Evolutionary conservation across 2,329 filamentous ascomycete species (phyloP), one percentile per base, ranked within the genome.

Genomic region (Bretziella fagacearum): DNA sequence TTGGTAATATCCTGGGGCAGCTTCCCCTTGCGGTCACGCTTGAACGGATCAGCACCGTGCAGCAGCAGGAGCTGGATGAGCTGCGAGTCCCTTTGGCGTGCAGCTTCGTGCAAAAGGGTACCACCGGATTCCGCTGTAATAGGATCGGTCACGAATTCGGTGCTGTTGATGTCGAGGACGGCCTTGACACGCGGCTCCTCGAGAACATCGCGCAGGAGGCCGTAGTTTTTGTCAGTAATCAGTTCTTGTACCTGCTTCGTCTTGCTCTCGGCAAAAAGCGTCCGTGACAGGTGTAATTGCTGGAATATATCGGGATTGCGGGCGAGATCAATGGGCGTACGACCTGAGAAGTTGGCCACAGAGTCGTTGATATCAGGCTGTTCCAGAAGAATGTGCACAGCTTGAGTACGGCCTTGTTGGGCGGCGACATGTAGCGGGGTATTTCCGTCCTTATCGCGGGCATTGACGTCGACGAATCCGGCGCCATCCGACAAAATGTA

Each of bases 221-320:
- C 79, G 62, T 95, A 91, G 54, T 91, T 79, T 42, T 74, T 75
- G 22, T 70, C 69, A 2, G 68, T 67, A 29, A 95, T 79, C 45
- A 94, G 68, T 11, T 79, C 73, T 56, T 96, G 89, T 6, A 96
- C 79, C 58, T 89, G 78, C 56, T 78, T 79, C 11, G 93, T 77
- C 60, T 89, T 93, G 53, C 71, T 73, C 56, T 98, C 91, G 48
- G 93, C 80, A 60, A 89, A 96, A 44, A 95, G 68, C 3, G 87
- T 93, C 37, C 87, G 76, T 6, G 86, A 80, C 13, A 96, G 77
- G 62, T 98, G 91, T 45, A 98, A 71, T 57, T 89, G 80, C 63
- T 96, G 87, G 65, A 93, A 96, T 48, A 96, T 95, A 15, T 96
- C 89, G 1, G 91, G 85, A 22, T 79, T 95, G 32, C 87, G 79